These are phyloP conservation scores for Rhodocollybia butyracea DNA, from an alignment of 768 basidiomycete genomes.

Conservation along the genomic window DNA sequence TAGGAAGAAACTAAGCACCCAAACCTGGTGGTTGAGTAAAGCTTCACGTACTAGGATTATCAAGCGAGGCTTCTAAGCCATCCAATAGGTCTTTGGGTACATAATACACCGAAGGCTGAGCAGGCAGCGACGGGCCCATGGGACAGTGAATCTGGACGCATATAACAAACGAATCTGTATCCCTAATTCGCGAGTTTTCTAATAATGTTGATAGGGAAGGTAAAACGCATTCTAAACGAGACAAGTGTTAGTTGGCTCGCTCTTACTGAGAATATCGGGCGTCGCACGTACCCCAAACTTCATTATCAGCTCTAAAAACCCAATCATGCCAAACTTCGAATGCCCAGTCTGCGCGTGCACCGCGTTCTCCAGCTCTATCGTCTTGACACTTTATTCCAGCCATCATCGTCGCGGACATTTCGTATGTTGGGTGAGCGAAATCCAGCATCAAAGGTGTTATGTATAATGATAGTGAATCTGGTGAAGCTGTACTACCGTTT, in stretches of 20 bases:
- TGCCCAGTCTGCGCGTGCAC: conserved; percentile 66
- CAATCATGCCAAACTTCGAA: conserved; percentile 77
- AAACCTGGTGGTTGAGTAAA: background rate
- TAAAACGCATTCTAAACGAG: conserved; percentile 51
- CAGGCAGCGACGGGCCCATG: conserved; percentile 51
- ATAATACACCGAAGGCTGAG: conserved; percentile 59
- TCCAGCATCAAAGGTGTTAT: conserved; percentile 66
- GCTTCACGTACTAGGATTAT: conserved; percentile 57
- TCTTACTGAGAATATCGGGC: background rate
- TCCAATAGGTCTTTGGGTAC: conserved; percentile 66
- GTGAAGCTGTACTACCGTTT: conserved; percentile 35
- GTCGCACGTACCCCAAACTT: conserved; percentile 70
- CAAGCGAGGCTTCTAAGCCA: conserved; percentile 67
- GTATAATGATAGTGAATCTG: conserved; percentile 53
- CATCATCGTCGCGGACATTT: conserved; percentile 65
- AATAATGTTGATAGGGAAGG: conserved; percentile 61
- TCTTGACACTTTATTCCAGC: conserved; percentile 67
- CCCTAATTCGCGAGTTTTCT: conserved; percentile 52
- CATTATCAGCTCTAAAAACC: conserved; percentile 65
- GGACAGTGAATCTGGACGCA: conserved; percentile 70
- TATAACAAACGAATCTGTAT: conserved; percentile 68
- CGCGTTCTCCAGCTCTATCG: conserved; percentile 56
- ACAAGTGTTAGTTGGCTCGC: background rate
- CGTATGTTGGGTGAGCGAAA: conserved; percentile 55
- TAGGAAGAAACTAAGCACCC: conserved; percentile 19